Conservation (phyloP, 257 asterid species). For the Penstemon barbatus region DNA sequence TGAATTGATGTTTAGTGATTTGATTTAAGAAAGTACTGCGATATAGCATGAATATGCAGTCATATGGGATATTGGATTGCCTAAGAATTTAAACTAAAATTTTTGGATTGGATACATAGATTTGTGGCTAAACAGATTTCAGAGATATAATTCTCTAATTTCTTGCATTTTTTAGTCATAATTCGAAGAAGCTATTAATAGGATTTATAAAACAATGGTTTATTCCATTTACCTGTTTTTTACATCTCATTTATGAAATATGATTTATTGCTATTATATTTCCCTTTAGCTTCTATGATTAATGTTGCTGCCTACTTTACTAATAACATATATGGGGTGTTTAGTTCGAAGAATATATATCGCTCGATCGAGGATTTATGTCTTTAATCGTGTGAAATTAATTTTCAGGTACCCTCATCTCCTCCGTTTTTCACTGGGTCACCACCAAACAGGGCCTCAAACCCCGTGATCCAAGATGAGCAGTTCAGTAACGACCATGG, state of each 20-base stretch:
- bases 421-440: slow-evolving; percentile 57
- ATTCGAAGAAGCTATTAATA: no score
- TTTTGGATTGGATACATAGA: no score
- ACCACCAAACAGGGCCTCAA: slow-evolving; percentile 56
- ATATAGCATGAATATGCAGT: background rate
- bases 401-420: slow-evolving; percentile 46
- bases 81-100: no score
- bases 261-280: background rate
- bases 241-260: background rate
- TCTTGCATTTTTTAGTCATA: no score
- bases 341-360: slow-evolving; percentile 1
- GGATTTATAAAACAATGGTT: background rate
- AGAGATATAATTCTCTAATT: no score
- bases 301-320: background rate
- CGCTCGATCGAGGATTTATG: slow-evolving; percentile 23
- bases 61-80: no score
- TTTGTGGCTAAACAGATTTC: no score
- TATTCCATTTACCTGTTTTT: background rate
- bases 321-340: background rate
- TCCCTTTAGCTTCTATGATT: background rate
- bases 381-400: slow-evolving; percentile 25
- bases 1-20: background rate
- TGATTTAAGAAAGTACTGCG: background rate
- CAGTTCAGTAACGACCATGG: slow-evolving; percentile 39
- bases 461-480: slow-evolving; percentile 58